phyloP scores from a whole-genome alignment of 108 stramenopile species.

The Pelagomonas calceolata region DNA sequence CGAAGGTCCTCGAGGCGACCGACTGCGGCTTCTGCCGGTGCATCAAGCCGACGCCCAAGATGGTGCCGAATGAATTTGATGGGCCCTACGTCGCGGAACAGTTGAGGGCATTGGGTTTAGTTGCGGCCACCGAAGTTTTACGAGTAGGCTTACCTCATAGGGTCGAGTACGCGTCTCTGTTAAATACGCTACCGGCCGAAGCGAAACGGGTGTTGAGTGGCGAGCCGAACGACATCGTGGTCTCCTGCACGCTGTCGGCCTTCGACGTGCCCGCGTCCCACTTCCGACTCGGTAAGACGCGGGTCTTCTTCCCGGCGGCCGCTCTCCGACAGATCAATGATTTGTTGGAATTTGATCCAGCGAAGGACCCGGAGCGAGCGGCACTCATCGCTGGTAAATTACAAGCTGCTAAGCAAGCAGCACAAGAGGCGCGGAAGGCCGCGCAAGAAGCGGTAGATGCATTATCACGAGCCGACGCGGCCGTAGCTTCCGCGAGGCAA shows the following conservation, averaged over 20 bases:
- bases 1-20: background rate
- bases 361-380: background rate
- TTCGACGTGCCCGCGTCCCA: background rate
- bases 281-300: background rate
- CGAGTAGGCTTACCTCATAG: background rate
- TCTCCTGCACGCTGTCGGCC: background rate
- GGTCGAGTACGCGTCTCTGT: background rate
- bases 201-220: background rate
- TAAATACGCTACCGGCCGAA: background rate
- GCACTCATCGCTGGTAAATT: background rate
- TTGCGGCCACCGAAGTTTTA: background rate
- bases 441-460: background rate
- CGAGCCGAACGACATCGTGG: background rate
- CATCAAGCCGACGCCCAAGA: background rate
- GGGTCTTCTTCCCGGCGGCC: slow-evolving; percentile 2
- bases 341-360: background rate
- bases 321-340: background rate
- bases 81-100: background rate
- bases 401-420: background rate
- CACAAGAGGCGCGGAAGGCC: background rate
- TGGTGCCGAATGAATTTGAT: background rate
- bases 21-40: slow-evolving; percentile 2
- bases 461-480: no score
- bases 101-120: background rate
- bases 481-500: no score